These are phyloP conservation scores for Metschnikowia shivogae DNA, from an alignment of 805 yeast genomes.

Conservation along the genomic window DNA sequence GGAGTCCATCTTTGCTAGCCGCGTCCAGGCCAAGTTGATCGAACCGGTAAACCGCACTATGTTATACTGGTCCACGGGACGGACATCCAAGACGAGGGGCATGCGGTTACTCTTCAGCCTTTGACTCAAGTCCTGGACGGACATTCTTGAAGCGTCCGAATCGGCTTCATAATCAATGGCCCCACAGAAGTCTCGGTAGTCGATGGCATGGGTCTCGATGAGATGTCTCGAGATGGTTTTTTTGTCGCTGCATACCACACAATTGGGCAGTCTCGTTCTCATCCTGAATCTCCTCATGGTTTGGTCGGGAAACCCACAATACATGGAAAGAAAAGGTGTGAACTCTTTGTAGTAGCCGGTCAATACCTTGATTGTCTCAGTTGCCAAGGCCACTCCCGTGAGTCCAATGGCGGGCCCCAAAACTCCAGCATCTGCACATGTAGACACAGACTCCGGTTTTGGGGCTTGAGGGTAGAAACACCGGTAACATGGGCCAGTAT, in stretches of 20 bases:
- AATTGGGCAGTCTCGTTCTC: constrained; percentile 59
- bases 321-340: constrained; percentile 64
- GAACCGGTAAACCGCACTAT: constrained; percentile 61
- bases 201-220: constrained; percentile 45
- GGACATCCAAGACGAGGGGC: constrained; percentile 63
- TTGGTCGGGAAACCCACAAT: constrained; percentile 64
- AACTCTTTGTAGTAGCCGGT: constrained; percentile 55
- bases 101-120: constrained; percentile 14
- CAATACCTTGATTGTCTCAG: constrained; percentile 76
- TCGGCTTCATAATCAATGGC: constrained; percentile 44
- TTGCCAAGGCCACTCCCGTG: constrained; percentile 84
- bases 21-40: constrained; percentile 57
- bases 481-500: constrained; percentile 86
- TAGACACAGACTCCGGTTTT: constrained; percentile 70
- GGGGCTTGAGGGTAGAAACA: constrained; percentile 93
- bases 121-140: constrained; percentile 34
- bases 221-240: constrained; percentile 46
- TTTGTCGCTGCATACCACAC: constrained; percentile 59
- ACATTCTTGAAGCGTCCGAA: constrained; percentile 42
- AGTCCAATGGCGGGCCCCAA: constrained; percentile 95
- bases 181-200: constrained; percentile 80
- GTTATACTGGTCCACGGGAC: constrained; percentile 72
- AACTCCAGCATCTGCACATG: constrained; percentile 93
- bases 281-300: constrained; percentile 71
- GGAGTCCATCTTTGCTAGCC: constrained; percentile 25